These are phyloP conservation scores for Xylaria longipes DNA, from an alignment of 495 filamentous ascomycete species.

Conservation along the genomic window DNA sequence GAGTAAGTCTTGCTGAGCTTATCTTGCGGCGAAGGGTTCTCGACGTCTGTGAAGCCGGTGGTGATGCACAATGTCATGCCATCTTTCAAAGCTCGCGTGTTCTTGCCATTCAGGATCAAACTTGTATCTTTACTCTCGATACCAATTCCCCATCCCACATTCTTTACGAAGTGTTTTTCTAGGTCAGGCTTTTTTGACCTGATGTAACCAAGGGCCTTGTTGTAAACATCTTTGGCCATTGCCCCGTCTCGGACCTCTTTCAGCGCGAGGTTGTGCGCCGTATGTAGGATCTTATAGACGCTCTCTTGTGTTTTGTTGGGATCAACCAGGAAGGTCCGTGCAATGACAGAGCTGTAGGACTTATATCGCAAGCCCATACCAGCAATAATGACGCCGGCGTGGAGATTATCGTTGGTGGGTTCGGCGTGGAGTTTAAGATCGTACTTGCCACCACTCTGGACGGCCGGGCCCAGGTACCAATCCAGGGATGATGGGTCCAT, in stretches of 20 bases:
- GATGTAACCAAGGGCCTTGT: slow-evolving; percentile 78
- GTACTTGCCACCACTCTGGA: slow-evolving; percentile 95
- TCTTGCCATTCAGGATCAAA: slow-evolving; percentile 84
- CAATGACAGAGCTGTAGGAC: slow-evolving; percentile 89
- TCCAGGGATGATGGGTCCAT: slow-evolving; percentile 93
- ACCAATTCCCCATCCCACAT: slow-evolving; percentile 86
- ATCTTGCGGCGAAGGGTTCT: slow-evolving; percentile 81
- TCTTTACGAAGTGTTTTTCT: slow-evolving; percentile 91
- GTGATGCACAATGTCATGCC: slow-evolving; percentile 95
- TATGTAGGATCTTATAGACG: slow-evolving; percentile 91
- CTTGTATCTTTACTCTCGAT: slow-evolving; percentile 87
- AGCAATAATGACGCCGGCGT: slow-evolving; percentile 89
- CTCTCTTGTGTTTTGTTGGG: slow-evolving; percentile 93
- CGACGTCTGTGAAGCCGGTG: slow-evolving; percentile 84
- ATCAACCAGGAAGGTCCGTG: slow-evolving; percentile 93
- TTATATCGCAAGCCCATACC: slow-evolving; percentile 92
- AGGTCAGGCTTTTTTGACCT: slow-evolving; percentile 91
- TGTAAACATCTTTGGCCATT: slow-evolving; percentile 86
- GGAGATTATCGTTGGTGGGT: slow-evolving; percentile 83
- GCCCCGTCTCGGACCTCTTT: slow-evolving; percentile 90
- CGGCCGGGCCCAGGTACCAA: slow-evolving; percentile 88
- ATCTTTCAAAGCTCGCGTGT: slow-evolving; percentile 79
- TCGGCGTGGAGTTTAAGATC: slow-evolving; percentile 80
- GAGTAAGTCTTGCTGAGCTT: slow-evolving; percentile 88
- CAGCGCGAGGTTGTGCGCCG: slow-evolving; percentile 83